phyloP scores from a whole-genome alignment of 2,329 filamentous ascomycete species.

The Epichloe gansuensis region DNA sequence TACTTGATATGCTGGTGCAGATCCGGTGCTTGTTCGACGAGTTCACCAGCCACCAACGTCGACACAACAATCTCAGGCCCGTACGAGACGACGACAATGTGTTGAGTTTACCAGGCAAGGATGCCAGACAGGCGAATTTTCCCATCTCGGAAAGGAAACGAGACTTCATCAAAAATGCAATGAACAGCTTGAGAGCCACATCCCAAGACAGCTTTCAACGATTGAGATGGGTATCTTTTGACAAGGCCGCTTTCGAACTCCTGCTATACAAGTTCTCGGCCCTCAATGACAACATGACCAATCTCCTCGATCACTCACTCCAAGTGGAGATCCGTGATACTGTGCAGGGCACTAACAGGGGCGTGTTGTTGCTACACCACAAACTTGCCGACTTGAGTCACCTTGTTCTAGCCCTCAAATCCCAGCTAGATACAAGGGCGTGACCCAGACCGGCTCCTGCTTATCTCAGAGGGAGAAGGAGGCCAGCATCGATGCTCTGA shows the following conservation, averaged over 20 bases:
- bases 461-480: slow-evolving; percentile 24
- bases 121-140: slow-evolving; percentile 32
- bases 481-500: slow-evolving; percentile 27
- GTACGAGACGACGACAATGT: slow-evolving; percentile 22
- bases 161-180: slow-evolving; percentile 32
- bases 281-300: slow-evolving; percentile 36
- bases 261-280: slow-evolving; percentile 30
- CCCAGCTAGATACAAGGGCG: slow-evolving; percentile 25
- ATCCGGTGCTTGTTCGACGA: slow-evolving; percentile 34
- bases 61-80: slow-evolving; percentile 24
- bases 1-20: slow-evolving; percentile 36
- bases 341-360: slow-evolving; percentile 35
- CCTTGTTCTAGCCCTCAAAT: slow-evolving; percentile 33
- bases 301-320: slow-evolving; percentile 32
- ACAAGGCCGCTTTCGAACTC: slow-evolving; percentile 32
- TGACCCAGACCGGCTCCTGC: slow-evolving; percentile 10
- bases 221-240: slow-evolving; percentile 33
- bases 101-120: slow-evolving; percentile 28
- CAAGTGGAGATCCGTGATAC: slow-evolving; percentile 35
- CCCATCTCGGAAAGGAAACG: slow-evolving; percentile 28
- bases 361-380: slow-evolving; percentile 34
- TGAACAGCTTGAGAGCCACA: slow-evolving; percentile 25
- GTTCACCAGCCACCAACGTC: slow-evolving; percentile 30
- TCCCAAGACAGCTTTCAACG: slow-evolving; percentile 23
- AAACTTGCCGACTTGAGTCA: slow-evolving; percentile 32